A percentile compares a stretch with the other conserved stretches of the same genome.
These are phyloP conservation scores for Trifolium fragiferum DNA, from an alignment of 306 rosid species.

Conservation along the genomic window DNA sequence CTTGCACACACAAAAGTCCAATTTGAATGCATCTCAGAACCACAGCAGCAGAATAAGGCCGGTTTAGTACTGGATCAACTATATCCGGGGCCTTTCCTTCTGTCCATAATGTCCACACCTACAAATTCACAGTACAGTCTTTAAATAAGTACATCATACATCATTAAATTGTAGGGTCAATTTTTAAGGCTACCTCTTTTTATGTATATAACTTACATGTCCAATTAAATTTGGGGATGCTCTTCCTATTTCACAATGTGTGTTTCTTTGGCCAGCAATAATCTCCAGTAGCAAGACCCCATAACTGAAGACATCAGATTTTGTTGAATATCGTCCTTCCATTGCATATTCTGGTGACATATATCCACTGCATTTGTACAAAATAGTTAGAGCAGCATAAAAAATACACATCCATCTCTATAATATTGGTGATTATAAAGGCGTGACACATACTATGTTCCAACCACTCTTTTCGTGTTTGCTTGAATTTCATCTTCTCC, in stretches of 20 bases:
- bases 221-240: slow-evolving; percentile 40
- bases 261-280: slow-evolving; percentile 41
- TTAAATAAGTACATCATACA: not conserved
- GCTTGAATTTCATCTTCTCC: slow-evolving; percentile 43
- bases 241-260: slow-evolving; percentile 23
- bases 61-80: slow-evolving; percentile 46
- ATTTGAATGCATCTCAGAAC: slow-evolving; percentile 59
- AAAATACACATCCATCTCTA: not conserved
- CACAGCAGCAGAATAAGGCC: slow-evolving; percentile 26
- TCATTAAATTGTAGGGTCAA: not conserved
- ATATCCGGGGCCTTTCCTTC: slow-evolving; percentile 37
- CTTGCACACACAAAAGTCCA: slow-evolving; percentile 51
- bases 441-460: slow-evolving; percentile 52
- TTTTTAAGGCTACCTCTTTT: not conserved
- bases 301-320: slow-evolving; percentile 54
- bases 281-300: slow-evolving; percentile 50
- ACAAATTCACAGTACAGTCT: not conserved
- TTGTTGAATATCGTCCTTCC: slow-evolving; percentile 48
- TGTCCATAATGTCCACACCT: slow-evolving; percentile 74
- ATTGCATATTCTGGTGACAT: slow-evolving; percentile 56
- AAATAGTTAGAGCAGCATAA: not conserved
- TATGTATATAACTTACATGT: slow-evolving; percentile 34
- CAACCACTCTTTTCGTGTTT: slow-evolving; percentile 50
- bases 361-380: slow-evolving; percentile 42
- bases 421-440: too few relatives aligned